Base-by-base conservation (phyloP, 768 basidiomycete genomes). In the Lactarius pseudohatsudake region DNA sequence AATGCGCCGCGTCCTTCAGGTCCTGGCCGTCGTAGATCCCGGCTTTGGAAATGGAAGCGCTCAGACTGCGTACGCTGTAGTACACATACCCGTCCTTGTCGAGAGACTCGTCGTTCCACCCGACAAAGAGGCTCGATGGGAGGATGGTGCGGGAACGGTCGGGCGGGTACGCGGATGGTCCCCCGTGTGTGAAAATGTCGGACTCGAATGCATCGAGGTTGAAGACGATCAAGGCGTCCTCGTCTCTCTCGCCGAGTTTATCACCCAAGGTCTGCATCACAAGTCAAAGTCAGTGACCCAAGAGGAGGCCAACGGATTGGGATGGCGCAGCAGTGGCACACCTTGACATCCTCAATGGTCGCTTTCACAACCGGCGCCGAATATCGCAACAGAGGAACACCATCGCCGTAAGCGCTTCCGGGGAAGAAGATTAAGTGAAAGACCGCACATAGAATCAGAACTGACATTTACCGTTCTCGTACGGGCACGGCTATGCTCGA, bases 41-140 rank as follows among this genome's bases (percentile, higher is more conserved):
- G 18, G 80, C 76, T n/a, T 75, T 68, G 18, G 69, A 74, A 50
- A 88, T 76, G 8, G 76, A 75, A 0, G 70, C 76, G 0, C 79
- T 77, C 65, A 80, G 81, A 36, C 77, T 64, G 20, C 72, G 72
- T 20, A 79, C 75, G 10, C 83, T 81, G 26, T 77, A 58, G 32
- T 81, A 74, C 58, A 86, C 79, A 38, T 71, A 64, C 9, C 72
- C 72, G 68, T 87, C 85, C 13, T 73, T 73, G 68, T 87, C 85
- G 1, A 72, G 73, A 8, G 72, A 32, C n/a, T 78, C 72, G 26
- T 72, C 57, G 4, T 61, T 57, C 84, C 85, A 87, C 1, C 78
- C 80, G 64, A 77, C 85, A 70, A 72, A 70, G 62, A 77, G 4
- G n/a, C 53, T 43, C 20, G 57, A 28, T 5, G 64, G 50, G 20